Percentiles rank a stretch among this genome's conserved stretches.
Evolutionary conservation across 2,329 filamentous ascomycete species (phyloP).

Genomic region (Epicoccum sorghinum): DNA sequence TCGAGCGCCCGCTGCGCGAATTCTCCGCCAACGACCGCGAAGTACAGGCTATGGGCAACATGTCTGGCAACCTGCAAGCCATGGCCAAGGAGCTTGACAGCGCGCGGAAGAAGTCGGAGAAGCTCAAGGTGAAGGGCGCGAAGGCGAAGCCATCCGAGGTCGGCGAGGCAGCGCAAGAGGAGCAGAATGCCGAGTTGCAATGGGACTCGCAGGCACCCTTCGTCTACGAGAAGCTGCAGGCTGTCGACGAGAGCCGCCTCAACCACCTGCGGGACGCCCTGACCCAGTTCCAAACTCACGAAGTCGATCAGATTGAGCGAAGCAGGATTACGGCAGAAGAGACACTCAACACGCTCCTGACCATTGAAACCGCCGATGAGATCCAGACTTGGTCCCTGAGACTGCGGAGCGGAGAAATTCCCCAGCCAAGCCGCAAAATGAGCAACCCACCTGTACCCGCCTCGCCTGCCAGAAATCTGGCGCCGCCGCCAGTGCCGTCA

Average conservation of each 20-base stretch:
- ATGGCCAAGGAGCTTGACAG: constrained; percentile 86
- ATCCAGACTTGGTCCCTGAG: constrained; percentile 73
- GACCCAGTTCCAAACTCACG: constrained; percentile 91
- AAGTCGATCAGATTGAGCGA: constrained; percentile 83
- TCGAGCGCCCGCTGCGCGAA: constrained; percentile 80
- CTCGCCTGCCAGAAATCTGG: constrained; percentile 44
- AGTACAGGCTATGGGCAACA: constrained; percentile 78
- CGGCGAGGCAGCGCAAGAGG: constrained; percentile 71
- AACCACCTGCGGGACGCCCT: constrained; percentile 90
- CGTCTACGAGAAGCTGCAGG: constrained; percentile 91
- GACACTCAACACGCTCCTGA: constrained; percentile 80
- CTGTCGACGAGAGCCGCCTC: constrained; percentile 84
- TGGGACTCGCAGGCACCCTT: constrained; percentile 96
- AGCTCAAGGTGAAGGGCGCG: constrained; percentile 77
- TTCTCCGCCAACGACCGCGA: constrained; percentile 76
- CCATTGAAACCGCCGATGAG: constrained; percentile 85
- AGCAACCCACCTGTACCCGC: constrained; percentile 31
- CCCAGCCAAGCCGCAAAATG: constrained; percentile 37
- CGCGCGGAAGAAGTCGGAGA: constrained; percentile 84
- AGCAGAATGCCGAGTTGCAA: constrained; percentile 79
- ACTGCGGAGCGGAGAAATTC: constrained; percentile 48
- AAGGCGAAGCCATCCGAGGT: constrained; percentile 80
- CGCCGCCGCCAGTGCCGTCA: constrained; percentile 41
- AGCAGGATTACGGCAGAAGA: constrained; percentile 76
- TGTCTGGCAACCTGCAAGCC: constrained; percentile 77